These are phyloP conservation scores for Neospora caninum DNA, from an alignment of 169 alveolate species.

Conservation along the genomic window DNA sequence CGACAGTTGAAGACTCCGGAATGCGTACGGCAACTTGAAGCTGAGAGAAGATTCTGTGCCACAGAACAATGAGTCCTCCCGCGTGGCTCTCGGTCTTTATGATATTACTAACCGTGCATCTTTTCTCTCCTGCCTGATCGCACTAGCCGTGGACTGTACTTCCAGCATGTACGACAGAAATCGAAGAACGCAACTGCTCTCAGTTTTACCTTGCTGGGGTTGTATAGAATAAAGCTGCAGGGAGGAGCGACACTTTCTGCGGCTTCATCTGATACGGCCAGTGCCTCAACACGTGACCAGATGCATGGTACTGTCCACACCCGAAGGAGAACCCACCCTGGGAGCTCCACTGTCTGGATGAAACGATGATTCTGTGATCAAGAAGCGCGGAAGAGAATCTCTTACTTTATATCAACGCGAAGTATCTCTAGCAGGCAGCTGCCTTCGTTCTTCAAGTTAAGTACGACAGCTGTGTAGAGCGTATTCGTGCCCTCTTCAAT, in stretches of 20 bases:
- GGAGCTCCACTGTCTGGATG: neutral
- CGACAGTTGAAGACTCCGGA: neutral
- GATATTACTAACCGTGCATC: neutral
- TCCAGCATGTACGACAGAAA: neutral
- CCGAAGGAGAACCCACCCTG: neutral
- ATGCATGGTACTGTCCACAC: neutral
- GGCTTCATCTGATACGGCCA: neutral
- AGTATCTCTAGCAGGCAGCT: neutral
- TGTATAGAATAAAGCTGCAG: neutral
- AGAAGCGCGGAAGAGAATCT: neutral
- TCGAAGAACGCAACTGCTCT: neutral
- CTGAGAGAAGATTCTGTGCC: neutral
- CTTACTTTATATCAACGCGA: neutral
- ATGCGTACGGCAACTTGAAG: neutral
- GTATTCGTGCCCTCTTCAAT: neutral
- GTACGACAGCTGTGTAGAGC: conserved; percentile 1
- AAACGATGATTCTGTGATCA: neutral
- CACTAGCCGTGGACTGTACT: neutral
- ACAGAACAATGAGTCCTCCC: neutral
- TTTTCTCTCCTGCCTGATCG: neutral
- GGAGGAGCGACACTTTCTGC: neutral
- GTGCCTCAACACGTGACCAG: neutral
- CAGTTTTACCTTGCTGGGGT: neutral
- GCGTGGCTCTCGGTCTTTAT: neutral
- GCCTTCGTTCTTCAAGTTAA: neutral